phyloP scores from a whole-genome alignment of 371 early-diverging fungal species.

The Syncephalastrum monosporum region DNA sequence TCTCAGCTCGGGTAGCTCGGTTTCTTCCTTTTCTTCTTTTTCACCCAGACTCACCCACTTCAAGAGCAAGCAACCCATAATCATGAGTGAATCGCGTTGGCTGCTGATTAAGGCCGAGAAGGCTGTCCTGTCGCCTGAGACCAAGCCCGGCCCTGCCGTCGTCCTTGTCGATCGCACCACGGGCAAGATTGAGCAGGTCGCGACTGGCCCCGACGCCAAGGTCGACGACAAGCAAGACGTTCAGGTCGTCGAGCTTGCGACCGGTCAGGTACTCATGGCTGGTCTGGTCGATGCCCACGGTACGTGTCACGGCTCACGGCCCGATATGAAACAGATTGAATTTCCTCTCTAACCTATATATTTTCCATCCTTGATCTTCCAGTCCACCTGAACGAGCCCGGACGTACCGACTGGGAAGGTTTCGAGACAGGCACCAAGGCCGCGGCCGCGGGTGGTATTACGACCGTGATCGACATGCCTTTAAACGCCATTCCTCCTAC shows the following conservation, averaged over 20 bases:
- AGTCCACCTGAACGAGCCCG: conserved; percentile 83
- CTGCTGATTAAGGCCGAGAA: conserved; percentile 38
- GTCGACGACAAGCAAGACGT: conserved; percentile 11
- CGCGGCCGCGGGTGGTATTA: conserved; percentile 80
- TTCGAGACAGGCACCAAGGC: conserved; percentile 79
- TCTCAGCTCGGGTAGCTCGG: not conserved
- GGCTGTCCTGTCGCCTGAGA: conserved; percentile 45
- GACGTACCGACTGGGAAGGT: conserved; percentile 85
- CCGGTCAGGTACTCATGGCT: conserved; percentile 66
- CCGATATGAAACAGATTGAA: not conserved
- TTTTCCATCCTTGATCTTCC: conserved; percentile 4
- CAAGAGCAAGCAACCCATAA: not conserved
- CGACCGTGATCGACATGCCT: conserved; percentile 85
- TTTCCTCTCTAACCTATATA: not conserved
- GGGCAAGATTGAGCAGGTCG: conserved; percentile 54
- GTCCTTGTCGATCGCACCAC: conserved; percentile 49
- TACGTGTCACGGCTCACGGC: conserved; percentile 13
- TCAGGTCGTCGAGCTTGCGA: conserved; percentile 28
- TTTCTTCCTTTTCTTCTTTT: conserved; percentile 3
- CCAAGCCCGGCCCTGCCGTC: conserved; percentile 37
- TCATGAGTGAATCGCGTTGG: conserved; percentile 18
- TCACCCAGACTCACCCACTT: not conserved
- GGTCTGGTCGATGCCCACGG: conserved; percentile 79
- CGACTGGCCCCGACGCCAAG: conserved; percentile 10
- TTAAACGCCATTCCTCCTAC: conserved; percentile 85